Base-by-base conservation (phyloP, 345 rosid genomes). In the Rubroshorea leprosula region DNA sequence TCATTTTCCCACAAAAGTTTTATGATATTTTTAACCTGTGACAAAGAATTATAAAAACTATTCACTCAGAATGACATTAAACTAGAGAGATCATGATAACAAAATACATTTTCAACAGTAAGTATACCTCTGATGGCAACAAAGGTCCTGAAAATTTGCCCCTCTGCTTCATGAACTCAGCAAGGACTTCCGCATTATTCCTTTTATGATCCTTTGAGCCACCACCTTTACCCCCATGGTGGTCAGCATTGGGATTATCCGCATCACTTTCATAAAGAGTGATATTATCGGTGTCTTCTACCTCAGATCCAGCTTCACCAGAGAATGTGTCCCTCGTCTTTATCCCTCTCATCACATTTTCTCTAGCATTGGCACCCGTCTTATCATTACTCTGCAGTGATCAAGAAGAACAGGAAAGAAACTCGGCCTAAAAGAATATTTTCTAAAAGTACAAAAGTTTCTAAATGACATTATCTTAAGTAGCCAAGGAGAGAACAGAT, bases 1-100 rank as follows among this genome's bases (percentile, higher is more conserved):
- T 93, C 99, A 70, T 93, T 87, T 68, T 83, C 76, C 99, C 99
- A 93, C 66, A 93, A 64, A 31, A 63, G 59, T 73, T 83, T 75
- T 39, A 79, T 51, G 57, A 83, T 71, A 46, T 68, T 68, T 55
- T 75, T 90, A 44, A 74, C 97, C 97, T 93, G 73, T 52, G 60
- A 68, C 25, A 71, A 39, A 53, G 57, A 26, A 54, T 23, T 26
- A 65, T 61, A 54, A 27, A 19, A 31, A 55, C 29, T 23, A 39
- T 24, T 31, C 21, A 63, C 24, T 23, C 4, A 46, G 21, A 53
- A 58, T 14, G 17, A 49, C 26, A 58, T 27, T 44, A 45, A 65
- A 23, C 16, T 15, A 15, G 23, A 24, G 23, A 43, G 71, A 52
- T 12, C 18, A 58, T 12, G 17, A 9, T n/a, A 39, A 54, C 22